Percentiles rank a stretch among this genome's conserved stretches.
Evolutionary conservation across 768 basidiomycete species (phyloP).

Genomic region (Tylopilus cervinicoccineus): DNA sequence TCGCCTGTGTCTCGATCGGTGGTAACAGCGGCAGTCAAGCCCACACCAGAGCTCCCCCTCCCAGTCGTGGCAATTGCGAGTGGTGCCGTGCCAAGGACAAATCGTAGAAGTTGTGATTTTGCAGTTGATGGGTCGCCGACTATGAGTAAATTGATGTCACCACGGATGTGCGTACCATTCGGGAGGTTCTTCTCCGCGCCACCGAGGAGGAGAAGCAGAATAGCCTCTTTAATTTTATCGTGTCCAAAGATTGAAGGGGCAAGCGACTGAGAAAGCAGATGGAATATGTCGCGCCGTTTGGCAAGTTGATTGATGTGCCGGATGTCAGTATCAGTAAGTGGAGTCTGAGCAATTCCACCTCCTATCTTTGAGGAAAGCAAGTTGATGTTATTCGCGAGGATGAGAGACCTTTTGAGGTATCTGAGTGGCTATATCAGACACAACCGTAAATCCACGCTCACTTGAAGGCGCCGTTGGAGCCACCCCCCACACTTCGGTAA

Average conservation of each 20-base stretch:
- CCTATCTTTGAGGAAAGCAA: constrained; percentile 92
- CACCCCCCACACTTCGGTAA: constrained; percentile 92
- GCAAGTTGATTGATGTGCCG: constrained; percentile 92
- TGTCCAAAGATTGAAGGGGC: constrained; percentile 98
- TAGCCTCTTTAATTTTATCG: constrained; percentile 91
- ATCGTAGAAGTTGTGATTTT: constrained; percentile 93
- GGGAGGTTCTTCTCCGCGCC: constrained; percentile 97
- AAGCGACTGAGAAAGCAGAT: constrained; percentile 86
- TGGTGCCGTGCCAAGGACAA: constrained; percentile 93
- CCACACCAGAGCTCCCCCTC: constrained; percentile 96
- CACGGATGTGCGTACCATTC: constrained; percentile 98
- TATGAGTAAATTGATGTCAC: constrained; percentile 99
- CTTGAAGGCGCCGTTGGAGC: constrained; percentile 93
- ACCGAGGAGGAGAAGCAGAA: constrained; percentile 88
- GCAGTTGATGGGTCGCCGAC: constrained; percentile 99
- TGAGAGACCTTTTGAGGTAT: constrained; percentile 62
- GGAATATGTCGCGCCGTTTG: constrained; percentile 84
- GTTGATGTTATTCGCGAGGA: constrained; percentile 94
- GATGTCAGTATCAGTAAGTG: constrained; percentile 90
- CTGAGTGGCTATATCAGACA: constrained; percentile 10
- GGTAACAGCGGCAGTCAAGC: constrained; percentile 97
- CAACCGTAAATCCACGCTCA: constrained; percentile 33
- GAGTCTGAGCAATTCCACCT: constrained; percentile 90
- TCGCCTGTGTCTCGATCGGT: constrained; percentile 98
- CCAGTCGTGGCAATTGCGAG: constrained; percentile 98